A percentile compares a stretch with the other conserved stretches of the same genome.
These are phyloP conservation scores for Nannochloris sp. DNA, from an alignment of 139 green algal genomes.

Conservation along the genomic window DNA sequence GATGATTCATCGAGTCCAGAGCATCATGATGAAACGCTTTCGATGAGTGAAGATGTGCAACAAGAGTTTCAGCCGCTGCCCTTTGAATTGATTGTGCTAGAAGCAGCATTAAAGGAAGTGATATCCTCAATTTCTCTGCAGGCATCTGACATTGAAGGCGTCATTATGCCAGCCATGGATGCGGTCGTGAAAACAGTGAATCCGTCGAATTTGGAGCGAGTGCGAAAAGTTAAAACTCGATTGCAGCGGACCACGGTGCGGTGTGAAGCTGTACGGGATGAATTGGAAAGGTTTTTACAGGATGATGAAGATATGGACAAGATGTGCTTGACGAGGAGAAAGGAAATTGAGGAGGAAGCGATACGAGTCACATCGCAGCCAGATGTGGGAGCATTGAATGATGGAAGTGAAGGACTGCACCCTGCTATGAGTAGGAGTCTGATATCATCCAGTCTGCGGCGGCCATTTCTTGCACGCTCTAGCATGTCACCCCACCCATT, in stretches of 20 bases:
- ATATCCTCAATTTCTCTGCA: conserved; percentile 25
- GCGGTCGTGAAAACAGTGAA: conserved; percentile 51
- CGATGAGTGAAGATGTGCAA: neutral
- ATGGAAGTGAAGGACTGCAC: neutral
- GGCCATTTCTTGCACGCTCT: neutral
- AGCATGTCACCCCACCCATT: neutral
- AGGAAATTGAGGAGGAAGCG: conserved; percentile 26
- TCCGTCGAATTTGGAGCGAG: conserved; percentile 56
- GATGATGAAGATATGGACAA: conserved; percentile 78
- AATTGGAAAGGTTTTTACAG: conserved; percentile 63
- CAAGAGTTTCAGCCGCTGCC: conserved; percentile 30
- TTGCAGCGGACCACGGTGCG: conserved; percentile 57
- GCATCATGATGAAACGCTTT: neutral
- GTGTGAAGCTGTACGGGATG: conserved; percentile 47
- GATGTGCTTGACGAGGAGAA: conserved; percentile 61
- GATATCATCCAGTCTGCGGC: neutral
- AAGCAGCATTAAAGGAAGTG: conserved; percentile 54
- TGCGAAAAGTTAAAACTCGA: conserved; percentile 72
- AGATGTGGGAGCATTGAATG: neutral
- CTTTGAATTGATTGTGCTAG: conserved; percentile 66
- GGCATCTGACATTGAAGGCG: conserved; percentile 55
- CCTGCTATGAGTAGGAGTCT: neutral
- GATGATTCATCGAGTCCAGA: neutral
- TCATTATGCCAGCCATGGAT: conserved; percentile 58
- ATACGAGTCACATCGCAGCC: neutral